Base-by-base conservation (phyloP, 805 yeast genomes). In the Candida chauliodis region DNA sequence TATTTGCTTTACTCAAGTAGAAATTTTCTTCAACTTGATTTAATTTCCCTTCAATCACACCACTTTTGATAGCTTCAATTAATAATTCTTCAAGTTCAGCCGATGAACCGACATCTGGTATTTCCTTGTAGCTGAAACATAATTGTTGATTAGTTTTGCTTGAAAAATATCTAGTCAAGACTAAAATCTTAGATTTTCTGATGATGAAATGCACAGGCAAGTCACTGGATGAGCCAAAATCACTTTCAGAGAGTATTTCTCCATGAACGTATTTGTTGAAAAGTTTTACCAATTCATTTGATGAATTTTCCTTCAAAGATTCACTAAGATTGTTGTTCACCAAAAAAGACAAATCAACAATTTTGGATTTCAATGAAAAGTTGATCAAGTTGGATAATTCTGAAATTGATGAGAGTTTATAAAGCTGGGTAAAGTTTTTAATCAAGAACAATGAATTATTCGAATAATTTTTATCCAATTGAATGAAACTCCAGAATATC, bases 21-120 rank as follows among this genome's bases (percentile, higher is more conserved):
- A 69, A 68, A 6, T 61, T 53, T 43, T 63, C 60, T 25, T 62
- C 64, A 30, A 67, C 56, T 52, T 69, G 74, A 51, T 68, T 66
- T 47, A 69, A 59, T 48, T 66, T 68, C 37, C 73, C 74, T 52
- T 68, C 72, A 36, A 69, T 50, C 36, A 69, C 66, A 30, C 67
- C 69, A n/a, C 66, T 56, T 49, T 66, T 66, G 45, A 69, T 67
- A 26, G 71, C 58, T 46, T 63, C 64, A 28, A 69, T 60, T 45
- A 69, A 52, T 41, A 68, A 56, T 31, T 57, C 51, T 50, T 69
- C 74, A 33, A 68, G 59, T 35, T 64, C 69, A 25, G 50, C 42
- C 11, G 60, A 39, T 8, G 61, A 49, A 3, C 56, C 44, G 10
- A 55, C 54, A 22, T 48, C 41, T 21, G 72, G 68, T 29, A 69